Base-by-base conservation (phyloP, 2,329 filamentous ascomycete genomes). In the Colletotrichum chrysophilum region DNA sequence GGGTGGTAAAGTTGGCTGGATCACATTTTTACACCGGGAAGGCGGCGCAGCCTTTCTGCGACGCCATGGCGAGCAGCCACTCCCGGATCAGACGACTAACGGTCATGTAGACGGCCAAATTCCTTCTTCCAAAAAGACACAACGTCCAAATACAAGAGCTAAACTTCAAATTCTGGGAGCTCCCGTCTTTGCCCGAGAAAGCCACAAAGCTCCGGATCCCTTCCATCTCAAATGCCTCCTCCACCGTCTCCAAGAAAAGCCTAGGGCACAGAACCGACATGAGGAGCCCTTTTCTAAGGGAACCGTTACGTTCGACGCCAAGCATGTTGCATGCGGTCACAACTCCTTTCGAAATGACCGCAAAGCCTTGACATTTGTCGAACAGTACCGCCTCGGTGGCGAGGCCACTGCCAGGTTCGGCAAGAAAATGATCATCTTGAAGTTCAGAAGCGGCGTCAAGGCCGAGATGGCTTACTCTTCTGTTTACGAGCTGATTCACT, bases 391-490 rank as follows among this genome's bases (percentile, higher is more conserved):
- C 60, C 81, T 52, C 80, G 81, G 4, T 82, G 87, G 76, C 80
- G 80, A 30, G 66, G 85, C 80, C 73, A 78, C 66, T 26, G 86
- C 79, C 60, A 86, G 84, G 71, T 90, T 91, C 78, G 83, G 84
- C 13, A 86, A 85, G 69, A 81, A 83, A 7, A 78, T 78, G 3
- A 78, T 92, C 66, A 84, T 87, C 32, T 77, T 91, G 43, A 84
- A 76, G 0, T 79, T 88, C 3, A 21, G 26, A 0, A 66, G 69
- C 4, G 61, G 43, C 9, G 21, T 7, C 38, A 74, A 60, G 21
- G n/a, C 75, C 12, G 65, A 90, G 65, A 87, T 92, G 16, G 83
- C 87, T 0, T 88, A 89, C 48, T 84, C 85, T 26, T 88, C 84
- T 3, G 87, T 91, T 34, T 77, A 88, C 32, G 87, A 90, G 67